These are phyloP conservation scores for Margaritispora aquatica DNA, from an alignment of 495 filamentous ascomycete species.

Conservation along the genomic window DNA sequence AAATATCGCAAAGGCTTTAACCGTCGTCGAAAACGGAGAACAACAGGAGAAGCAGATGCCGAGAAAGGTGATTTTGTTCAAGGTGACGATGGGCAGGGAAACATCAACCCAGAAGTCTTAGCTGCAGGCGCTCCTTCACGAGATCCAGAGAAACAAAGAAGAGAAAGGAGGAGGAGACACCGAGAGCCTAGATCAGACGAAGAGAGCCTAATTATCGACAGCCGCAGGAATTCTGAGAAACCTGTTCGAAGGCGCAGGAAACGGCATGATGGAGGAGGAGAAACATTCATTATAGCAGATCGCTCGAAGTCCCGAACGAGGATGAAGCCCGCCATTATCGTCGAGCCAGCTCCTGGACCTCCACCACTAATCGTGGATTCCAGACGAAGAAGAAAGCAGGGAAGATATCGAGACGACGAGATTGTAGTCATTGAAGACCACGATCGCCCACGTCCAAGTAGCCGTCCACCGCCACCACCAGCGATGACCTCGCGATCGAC, in stretches of 20 bases:
- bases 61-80: neutral
- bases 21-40: neutral
- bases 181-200: neutral
- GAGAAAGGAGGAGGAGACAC: neutral
- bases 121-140: neutral
- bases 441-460: neutral
- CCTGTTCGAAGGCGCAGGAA: neutral
- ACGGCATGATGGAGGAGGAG: neutral
- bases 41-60: neutral
- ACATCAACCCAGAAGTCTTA: neutral
- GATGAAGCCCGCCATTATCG: neutral
- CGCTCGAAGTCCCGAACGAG: neutral
- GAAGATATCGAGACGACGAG: neutral
- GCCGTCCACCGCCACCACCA: neutral
- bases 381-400: neutral
- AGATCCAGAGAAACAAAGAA: neutral
- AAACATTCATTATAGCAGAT: neutral
- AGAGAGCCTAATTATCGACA: neutral
- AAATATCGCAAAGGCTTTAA: neutral
- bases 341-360: neutral
- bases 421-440: neutral
- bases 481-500: neutral
- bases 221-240: neutral
- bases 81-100: neutral
- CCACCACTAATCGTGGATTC: neutral